Evolutionary conservation across 805 yeast genomes (phyloP).

Genomic region (Ogataea wickerhamii): DNA sequence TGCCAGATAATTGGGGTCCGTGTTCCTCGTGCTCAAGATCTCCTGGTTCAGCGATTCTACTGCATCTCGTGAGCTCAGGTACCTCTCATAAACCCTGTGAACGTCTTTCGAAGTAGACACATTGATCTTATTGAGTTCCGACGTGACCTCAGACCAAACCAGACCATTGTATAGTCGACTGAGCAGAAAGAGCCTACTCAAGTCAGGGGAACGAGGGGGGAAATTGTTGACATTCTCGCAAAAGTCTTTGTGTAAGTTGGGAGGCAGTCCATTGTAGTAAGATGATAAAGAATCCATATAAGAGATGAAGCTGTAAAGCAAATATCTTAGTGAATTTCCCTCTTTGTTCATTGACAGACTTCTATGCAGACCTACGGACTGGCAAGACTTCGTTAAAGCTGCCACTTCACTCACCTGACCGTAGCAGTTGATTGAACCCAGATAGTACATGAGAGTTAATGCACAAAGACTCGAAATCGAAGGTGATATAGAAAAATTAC

Average conservation of each 20-base stretch:
- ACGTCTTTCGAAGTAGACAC: constrained; percentile 5
- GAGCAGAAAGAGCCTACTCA: constrained; percentile 11
- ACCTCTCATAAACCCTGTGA: constrained; percentile 8
- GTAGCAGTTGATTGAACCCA: constrained; percentile 22
- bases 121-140: constrained; percentile 19
- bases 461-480: constrained; percentile 20
- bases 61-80: constrained; percentile 5
- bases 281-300: constrained; percentile 21
- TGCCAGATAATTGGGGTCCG: constrained; percentile 4
- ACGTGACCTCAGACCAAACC: constrained; percentile 14
- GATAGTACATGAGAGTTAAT: constrained; percentile 17
- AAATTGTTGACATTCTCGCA: constrained; percentile 17
- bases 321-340: constrained; percentile 14
- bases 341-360: constrained; percentile 8
- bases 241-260: constrained; percentile 15
- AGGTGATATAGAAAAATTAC: constrained; percentile 18
- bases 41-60: constrained; percentile 11
- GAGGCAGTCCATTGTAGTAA: constrained; percentile 23
- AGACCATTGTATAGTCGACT: constrained; percentile 18
- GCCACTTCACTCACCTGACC: constrained; percentile 14
- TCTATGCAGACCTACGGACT: constrained; percentile 21
- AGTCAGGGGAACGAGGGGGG: constrained; percentile 10
- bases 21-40: constrained; percentile 3
- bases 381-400: constrained; percentile 13
- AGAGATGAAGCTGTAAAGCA: constrained; percentile 21